Evolutionary conservation across 768 basidiomycete species (phyloP).

Genomic region (Lactarius quietus): DNA sequence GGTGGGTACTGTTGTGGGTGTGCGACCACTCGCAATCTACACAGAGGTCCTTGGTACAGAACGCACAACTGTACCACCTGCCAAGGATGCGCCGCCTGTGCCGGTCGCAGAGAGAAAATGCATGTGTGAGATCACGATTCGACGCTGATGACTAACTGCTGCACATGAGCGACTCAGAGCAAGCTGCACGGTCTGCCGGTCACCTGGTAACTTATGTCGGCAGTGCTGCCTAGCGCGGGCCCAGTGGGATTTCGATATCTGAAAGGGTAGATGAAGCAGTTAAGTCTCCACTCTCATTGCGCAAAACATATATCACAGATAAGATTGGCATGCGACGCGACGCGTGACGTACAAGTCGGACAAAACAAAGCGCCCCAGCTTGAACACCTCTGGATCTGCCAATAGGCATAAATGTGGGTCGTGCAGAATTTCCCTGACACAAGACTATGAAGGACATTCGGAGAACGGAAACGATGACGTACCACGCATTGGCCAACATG

Average conservation of each 20-base stretch:
- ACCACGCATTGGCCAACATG: conserved; percentile 17
- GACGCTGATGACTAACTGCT: no score
- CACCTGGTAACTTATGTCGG: conserved; percentile 34
- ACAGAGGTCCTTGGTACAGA: conserved; percentile 89
- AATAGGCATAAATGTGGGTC: conserved; percentile 15
- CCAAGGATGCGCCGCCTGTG: conserved; percentile 82
- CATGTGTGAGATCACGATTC: conserved; percentile 55
- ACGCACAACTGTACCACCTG: conserved; percentile 87
- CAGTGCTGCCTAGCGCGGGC: no score
- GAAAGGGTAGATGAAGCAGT: background rate
- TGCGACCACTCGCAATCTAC: conserved; percentile 77
- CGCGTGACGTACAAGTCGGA: no score
- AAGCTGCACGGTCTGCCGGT: conserved; percentile 51
- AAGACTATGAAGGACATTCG: background rate
- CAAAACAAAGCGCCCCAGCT: conserved; percentile 25
- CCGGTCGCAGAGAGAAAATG: conserved; percentile 76
- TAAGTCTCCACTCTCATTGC: background rate
- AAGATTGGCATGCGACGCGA: conserved; percentile 65
- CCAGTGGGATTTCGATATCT: no score
- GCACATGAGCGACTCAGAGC: no score
- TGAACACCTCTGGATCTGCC: conserved; percentile 24
- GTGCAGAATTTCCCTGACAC: conserved; percentile 18
- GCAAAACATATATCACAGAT: conserved; percentile 39
- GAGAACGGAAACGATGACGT: background rate
- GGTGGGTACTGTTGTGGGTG: conserved; percentile 78